phyloP scores from a whole-genome alignment of 2,329 filamentous ascomycete genomes.

The Fusarium globosum region DNA sequence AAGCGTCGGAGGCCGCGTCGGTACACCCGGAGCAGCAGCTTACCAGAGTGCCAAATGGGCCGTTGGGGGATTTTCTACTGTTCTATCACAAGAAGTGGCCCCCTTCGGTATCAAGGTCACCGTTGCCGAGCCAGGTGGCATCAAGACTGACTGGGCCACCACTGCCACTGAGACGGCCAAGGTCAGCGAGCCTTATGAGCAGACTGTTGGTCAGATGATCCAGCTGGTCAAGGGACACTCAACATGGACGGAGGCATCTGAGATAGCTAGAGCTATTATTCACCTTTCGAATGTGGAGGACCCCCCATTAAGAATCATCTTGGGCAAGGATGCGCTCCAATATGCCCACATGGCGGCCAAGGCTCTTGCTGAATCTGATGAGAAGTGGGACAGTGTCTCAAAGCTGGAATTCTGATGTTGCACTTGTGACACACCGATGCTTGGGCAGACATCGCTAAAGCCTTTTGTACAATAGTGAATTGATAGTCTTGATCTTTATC shows the following conservation, averaged over 20 bases:
- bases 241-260: conserved; percentile 28
- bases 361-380: conserved; percentile 45
- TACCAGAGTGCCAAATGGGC: conserved; percentile 56
- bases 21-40: conserved; percentile 48
- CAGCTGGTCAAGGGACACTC: background rate
- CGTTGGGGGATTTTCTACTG: conserved; percentile 52
- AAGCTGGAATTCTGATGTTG: conserved; percentile 3
- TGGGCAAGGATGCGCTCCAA: conserved; percentile 46
- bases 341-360: conserved; percentile 34
- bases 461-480: background rate
- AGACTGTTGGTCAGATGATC: conserved; percentile 49
- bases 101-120: conserved; percentile 54
- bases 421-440: rapidly evolving
- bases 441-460: rapidly evolving
- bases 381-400: conserved; percentile 44
- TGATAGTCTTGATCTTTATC: too few species aligned
- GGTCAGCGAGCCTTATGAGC: conserved; percentile 51
- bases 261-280: conserved; percentile 46
- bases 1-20: conserved; percentile 51
- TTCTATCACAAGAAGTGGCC: conserved; percentile 50
- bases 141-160: conserved; percentile 54
- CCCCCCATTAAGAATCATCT: conserved; percentile 47
- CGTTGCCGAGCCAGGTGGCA: conserved; percentile 54
- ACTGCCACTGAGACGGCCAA: conserved; percentile 41
- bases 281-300: conserved; percentile 43